Evolutionary conservation across 768 basidiomycete genomes (phyloP).

Genomic region (Russula sp.): DNA sequence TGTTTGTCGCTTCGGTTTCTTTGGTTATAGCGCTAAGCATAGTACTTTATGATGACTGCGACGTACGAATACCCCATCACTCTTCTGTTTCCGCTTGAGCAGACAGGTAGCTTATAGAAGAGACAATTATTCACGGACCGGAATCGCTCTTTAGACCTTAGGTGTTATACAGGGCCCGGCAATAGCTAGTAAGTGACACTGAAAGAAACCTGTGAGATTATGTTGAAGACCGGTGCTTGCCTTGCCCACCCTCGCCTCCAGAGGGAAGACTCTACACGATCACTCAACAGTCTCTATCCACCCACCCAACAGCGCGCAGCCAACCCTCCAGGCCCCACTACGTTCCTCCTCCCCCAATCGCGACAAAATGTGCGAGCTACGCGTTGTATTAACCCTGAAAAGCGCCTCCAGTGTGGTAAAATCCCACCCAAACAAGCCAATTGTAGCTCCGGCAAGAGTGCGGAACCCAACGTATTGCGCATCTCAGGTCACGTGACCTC

Average conservation of each 20-base stretch:
- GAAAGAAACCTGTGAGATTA: no score
- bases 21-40: no score
- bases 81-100: no score
- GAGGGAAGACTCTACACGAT: background rate
- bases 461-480: slow-evolving; percentile 97
- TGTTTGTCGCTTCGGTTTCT: no score
- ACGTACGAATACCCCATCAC: no score
- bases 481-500: slow-evolving; percentile 90
- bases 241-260: no score
- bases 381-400: slow-evolving; percentile 80
- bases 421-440: slow-evolving; percentile 91
- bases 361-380: slow-evolving; percentile 68
- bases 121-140: no score
- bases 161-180: no score
- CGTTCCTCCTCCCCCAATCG: slow-evolving; percentile 50
- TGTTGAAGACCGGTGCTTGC: background rate
- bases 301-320: slow-evolving; percentile 86
- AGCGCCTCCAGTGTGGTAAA: slow-evolving; percentile 80
- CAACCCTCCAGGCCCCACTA: slow-evolving; percentile 66
- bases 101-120: no score
- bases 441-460: slow-evolving; percentile 87
- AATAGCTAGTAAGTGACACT: slow-evolving; percentile 22
- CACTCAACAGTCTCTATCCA: slow-evolving; percentile 64
- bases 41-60: no score
- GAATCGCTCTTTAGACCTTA: no score